Percentiles rank a stretch among this genome's conserved stretches.
Evolutionary conservation across 352 stramenopile genomes (phyloP).

Genomic region (Globisporangium camurandrum): DNA sequence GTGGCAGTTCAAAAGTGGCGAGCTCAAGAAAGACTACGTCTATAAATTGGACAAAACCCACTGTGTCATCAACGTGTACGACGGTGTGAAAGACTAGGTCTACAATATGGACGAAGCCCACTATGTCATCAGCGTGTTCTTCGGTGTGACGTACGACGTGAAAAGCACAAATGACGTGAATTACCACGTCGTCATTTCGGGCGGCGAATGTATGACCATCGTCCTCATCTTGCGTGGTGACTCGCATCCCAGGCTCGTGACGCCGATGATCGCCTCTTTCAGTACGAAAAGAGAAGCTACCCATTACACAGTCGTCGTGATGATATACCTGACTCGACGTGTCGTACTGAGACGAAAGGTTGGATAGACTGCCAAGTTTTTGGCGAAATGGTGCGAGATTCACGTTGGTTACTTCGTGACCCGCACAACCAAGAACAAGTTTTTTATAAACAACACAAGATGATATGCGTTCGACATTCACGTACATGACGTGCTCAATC

Average conservation of each 20-base stretch:
- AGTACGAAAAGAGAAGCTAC: too few relatives aligned
- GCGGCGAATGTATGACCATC: neutral
- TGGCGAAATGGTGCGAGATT: neutral
- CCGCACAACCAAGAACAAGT: neutral
- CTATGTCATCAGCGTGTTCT: neutral
- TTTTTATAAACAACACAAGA: slow-evolving; percentile 1
- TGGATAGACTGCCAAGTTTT: neutral
- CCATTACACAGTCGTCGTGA: neutral
- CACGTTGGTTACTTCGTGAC: neutral
- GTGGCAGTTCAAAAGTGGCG: too few relatives aligned
- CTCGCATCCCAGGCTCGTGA: neutral
- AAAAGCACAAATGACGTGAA: neutral
- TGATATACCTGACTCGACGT: neutral
- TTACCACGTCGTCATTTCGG: neutral
- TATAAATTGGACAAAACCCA: too few relatives aligned
- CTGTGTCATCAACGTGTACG: too few relatives aligned
- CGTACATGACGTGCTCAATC: neutral
- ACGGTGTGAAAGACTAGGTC: neutral
- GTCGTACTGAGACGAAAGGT: neutral
- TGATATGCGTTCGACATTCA: neutral
- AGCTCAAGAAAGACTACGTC: too few relatives aligned
- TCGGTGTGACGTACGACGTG: neutral
- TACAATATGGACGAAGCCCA: neutral
- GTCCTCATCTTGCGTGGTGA: neutral
- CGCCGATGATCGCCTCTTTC: neutral